Evolutionary conservation across 208 protist genomes (phyloP), one percentile per base, ranked within the genome.

Genomic region (Acanthamoeba triangularis): DNA sequence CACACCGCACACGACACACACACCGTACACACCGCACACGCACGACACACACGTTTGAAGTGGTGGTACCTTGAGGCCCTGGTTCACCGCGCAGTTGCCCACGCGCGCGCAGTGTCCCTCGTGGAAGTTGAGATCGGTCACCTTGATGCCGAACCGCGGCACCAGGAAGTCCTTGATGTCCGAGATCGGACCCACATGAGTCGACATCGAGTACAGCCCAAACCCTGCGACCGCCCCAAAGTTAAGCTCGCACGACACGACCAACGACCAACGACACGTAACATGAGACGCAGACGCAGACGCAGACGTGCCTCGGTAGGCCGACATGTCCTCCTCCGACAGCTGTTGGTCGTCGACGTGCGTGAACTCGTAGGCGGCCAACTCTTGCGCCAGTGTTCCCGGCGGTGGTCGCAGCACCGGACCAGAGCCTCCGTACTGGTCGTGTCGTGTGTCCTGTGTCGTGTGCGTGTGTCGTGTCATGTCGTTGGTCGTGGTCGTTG

Each of bases 81-180:
- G 78, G 35, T 85, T 18, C 20, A 56, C 35, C 41, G 78, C 78
- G 44, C 78, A 85, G 78, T 85, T 35, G 25, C 44, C 41, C 44
- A 85, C 44, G 47, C 78, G 78, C 11, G 20, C 47, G 78, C 78
- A 85, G 47, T 85, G 78, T 14, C 44, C n/a, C 47, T 85, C 78
- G n/a, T 85, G 78, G n/a, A 85, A 85, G 78, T 85, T 85, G 78
- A 37, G n/a, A 33, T 85, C 78, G 16, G 37, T 61, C 44, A 85
- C 78, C 44, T 59, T 85, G 78, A 85, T n/a, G 37, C 78, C 78
- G n/a, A 85, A 85, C 13, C 78, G 78, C 23, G 78, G 30, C 20
- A 78, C 69, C 69, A 85, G 78, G 30, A 85, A 85, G 30, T 85
- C 78, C 78, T 85, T 85, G 44, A 85, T 14, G 30, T 85, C 78